Conservation (phyloP, 768 basidiomycete genomes). For the Tulasnella sp. region DNA sequence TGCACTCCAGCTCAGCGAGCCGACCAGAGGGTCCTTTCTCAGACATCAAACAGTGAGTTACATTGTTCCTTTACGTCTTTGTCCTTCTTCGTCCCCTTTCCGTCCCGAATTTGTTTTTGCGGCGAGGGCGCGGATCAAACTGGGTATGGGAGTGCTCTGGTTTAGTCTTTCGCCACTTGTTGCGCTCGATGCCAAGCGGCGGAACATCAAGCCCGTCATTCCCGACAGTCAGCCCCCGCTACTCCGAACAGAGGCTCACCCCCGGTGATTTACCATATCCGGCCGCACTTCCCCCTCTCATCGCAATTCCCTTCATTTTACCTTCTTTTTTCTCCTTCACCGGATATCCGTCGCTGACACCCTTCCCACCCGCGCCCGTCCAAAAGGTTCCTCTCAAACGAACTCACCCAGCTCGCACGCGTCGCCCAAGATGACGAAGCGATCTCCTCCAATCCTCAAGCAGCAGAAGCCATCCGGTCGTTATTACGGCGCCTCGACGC, state of each 20-base stretch:
- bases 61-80: slow-evolving; percentile 5
- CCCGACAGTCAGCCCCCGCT: neutral
- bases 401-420: slow-evolving; percentile 11
- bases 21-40: slow-evolving; percentile 22
- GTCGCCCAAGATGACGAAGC: slow-evolving; percentile 15
- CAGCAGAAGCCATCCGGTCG: neutral
- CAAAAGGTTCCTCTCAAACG: slow-evolving; percentile 20
- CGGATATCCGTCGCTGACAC: neutral
- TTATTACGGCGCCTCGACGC: neutral
- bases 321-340: neutral
- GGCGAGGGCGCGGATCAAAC: neutral
- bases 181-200: neutral
- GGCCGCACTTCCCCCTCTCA: neutral
- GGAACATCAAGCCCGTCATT: neutral
- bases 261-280: slow-evolving; percentile 12
- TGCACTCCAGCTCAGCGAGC: slow-evolving; percentile 13
- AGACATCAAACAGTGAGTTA: slow-evolving; percentile 20
- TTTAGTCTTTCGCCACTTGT: neutral
- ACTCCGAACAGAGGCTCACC: slow-evolving; percentile 5
- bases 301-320: slow-evolving; percentile 1
- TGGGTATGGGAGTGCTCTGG: neutral
- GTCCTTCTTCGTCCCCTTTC: neutral
- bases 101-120: neutral
- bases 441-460: neutral
- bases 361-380: neutral